Base-by-base conservation (phyloP, 345 rosid species). In the Populus davidiana region DNA sequence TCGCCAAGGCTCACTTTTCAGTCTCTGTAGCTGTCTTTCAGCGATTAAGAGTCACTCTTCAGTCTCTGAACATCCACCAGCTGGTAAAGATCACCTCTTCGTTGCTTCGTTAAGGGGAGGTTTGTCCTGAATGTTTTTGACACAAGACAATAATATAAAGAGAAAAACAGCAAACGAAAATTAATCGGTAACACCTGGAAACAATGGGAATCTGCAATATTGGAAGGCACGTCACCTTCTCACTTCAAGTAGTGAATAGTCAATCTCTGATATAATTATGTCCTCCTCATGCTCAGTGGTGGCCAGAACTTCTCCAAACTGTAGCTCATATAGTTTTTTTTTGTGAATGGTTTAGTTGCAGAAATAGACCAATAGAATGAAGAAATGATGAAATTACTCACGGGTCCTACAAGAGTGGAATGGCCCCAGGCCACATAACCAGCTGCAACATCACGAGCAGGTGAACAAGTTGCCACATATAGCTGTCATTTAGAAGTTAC, bases 391-490 rank as follows among this genome's bases (percentile, higher is more conserved):
- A 10, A 81, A 81, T 71, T 35, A 85, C 97, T 90, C 78, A 92
- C 94, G 5, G 94, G 97, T 85, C 94, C 99, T 25, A 93, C 87
- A 52, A 93, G 92, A 67, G 97, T 93, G 62, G 99, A 96, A 81
- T 96, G 99, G 14, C 99, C 99, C 99, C 99, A 96, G 54, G 98
- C 95, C 70, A 92, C 89, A 80, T 92, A 96, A 75, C 93, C 83
- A 52, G 90, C 92, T 77, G 85, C 88, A 44, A 80, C 82, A 82
- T 91, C 96, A 82, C 97, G 85, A 67, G 99, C 97, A 70, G 97
- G 99, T 20, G 98, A 92, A 76, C 97, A 96, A 41, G 99, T 96
- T 61, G 96, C 98, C 8, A 96, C 98, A 70, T 90, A 96, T 77
- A 96, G 79, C 98, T 96, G 86, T 38, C 80, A 85, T 79, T 75